Conservation (phyloP, 2,329 filamentous ascomycete species). For the Fusarium sp. region DNA sequence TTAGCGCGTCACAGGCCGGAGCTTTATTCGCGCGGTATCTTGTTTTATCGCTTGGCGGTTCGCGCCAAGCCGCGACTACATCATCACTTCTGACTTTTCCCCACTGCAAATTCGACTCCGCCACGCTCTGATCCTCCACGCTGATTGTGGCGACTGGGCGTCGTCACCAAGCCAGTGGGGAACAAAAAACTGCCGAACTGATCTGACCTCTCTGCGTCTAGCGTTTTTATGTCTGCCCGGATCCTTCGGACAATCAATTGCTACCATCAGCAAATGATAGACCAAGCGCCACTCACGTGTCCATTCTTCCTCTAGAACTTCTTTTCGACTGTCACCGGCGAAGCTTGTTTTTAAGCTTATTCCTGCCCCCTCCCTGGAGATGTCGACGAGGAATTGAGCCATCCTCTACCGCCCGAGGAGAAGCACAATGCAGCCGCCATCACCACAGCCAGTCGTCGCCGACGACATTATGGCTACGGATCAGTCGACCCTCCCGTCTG, state of each 20-base stretch:
- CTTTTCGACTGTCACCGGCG: not conserved
- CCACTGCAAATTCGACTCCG: not conserved
- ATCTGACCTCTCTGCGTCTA: no score
- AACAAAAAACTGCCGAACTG: no score
- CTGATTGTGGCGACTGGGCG: not conserved
- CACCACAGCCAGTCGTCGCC: not conserved
- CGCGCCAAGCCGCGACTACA: not conserved
- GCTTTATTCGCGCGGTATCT: no score
- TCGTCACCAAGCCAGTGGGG: not conserved
- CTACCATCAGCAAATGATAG: not conserved
- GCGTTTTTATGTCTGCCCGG: no score
- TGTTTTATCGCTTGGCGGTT: no score
- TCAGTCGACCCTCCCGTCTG: conserved; percentile 9
- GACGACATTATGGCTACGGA: not conserved
- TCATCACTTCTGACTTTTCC: not conserved
- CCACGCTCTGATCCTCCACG: not conserved
- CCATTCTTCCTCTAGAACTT: not conserved
- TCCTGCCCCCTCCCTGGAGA: not conserved
- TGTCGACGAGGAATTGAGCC: not conserved
- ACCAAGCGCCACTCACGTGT: not conserved
- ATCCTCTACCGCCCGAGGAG: not conserved
- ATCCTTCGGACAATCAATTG: not conserved
- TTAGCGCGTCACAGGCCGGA: no score
- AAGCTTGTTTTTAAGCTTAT: conserved; percentile 42
- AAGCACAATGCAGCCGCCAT: not conserved